Evolutionary conservation across 2,329 filamentous ascomycete species (phyloP).

Genomic region (Colletotrichum limetticola): DNA sequence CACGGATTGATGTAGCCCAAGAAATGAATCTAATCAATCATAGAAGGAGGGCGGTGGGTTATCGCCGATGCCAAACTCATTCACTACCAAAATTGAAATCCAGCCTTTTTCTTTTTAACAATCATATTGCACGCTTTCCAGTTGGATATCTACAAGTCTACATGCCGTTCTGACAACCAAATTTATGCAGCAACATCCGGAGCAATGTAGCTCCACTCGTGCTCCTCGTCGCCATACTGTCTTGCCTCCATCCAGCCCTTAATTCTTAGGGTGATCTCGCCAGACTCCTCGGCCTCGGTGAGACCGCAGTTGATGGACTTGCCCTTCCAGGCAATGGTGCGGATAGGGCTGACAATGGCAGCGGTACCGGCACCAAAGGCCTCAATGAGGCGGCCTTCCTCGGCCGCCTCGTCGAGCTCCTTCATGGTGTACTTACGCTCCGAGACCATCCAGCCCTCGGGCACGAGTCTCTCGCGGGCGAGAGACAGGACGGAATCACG

Average conservation of each 20-base stretch:
- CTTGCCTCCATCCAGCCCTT: constrained; percentile 97
- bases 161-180: constrained; percentile 23
- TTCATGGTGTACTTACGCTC: constrained; percentile 95
- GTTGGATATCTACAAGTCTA: constrained; percentile 27
- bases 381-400: constrained; percentile 88
- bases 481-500: constrained; percentile 90
- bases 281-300: constrained; percentile 83
- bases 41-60: neutral
- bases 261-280: constrained; percentile 85
- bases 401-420: constrained; percentile 82
- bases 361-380: constrained; percentile 95
- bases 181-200: constrained; percentile 47
- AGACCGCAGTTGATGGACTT: constrained; percentile 85
- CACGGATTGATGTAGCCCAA: neutral
- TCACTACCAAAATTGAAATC: neutral
- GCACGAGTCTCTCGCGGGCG: constrained; percentile 82
- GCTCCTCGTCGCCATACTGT: constrained; percentile 93
- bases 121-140: constrained; percentile 30
- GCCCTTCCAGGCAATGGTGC: constrained; percentile 90
- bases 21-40: neutral
- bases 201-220: constrained; percentile 83
- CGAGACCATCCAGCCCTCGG: constrained; percentile 86
- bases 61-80: neutral
- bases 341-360: constrained; percentile 90
- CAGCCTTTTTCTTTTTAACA: constrained; percentile 24